These are phyloP conservation scores for Ceratobasidium sp. DNA, from an alignment of 1,284 basidiomycete species.

Conservation along the genomic window DNA sequence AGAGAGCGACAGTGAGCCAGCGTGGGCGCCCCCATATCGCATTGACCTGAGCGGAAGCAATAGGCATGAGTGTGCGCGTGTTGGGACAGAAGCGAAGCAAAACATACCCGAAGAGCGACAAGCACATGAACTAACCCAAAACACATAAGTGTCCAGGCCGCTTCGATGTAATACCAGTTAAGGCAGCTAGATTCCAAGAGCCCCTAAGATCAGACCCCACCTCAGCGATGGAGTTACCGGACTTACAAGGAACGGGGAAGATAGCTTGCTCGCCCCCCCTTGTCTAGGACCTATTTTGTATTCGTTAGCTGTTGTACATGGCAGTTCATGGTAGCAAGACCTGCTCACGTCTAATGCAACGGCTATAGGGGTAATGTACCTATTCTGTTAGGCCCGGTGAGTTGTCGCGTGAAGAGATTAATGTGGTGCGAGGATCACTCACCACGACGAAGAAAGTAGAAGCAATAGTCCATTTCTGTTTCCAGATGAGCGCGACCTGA, in stretches of 20 bases:
- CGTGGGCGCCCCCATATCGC: slow-evolving; percentile 34
- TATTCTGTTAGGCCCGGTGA: slow-evolving; percentile 9
- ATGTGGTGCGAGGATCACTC: neutral
- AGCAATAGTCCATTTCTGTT: slow-evolving; percentile 37
- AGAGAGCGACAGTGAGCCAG: slow-evolving; percentile 21
- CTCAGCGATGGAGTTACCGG: neutral
- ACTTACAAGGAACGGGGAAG: slow-evolving; percentile 32
- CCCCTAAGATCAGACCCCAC: too few species aligned
- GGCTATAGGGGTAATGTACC: slow-evolving; percentile 32
- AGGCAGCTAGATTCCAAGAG: neutral
- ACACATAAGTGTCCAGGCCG: slow-evolving; percentile 18
- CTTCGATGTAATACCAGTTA: slow-evolving; percentile 39
- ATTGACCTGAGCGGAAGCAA: neutral
- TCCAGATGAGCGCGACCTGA: slow-evolving; percentile 45
- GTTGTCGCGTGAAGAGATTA: neutral
- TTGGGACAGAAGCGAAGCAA: neutral
- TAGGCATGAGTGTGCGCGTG: neutral
- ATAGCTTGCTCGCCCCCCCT: slow-evolving; percentile 39
- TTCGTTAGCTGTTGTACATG: neutral
- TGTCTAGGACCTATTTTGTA: slow-evolving; percentile 24
- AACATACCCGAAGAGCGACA: slow-evolving; percentile 42
- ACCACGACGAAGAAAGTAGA: slow-evolving; percentile 45
- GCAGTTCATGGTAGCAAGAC: too few species aligned
- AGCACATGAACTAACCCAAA: slow-evolving; percentile 42
- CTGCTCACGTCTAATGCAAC: slow-evolving; percentile 18